Evolutionary conservation across 495 filamentous ascomycete species (phyloP), one percentile per base, ranked within the genome.

Genomic region (Aspergillus coremiiformis): DNA sequence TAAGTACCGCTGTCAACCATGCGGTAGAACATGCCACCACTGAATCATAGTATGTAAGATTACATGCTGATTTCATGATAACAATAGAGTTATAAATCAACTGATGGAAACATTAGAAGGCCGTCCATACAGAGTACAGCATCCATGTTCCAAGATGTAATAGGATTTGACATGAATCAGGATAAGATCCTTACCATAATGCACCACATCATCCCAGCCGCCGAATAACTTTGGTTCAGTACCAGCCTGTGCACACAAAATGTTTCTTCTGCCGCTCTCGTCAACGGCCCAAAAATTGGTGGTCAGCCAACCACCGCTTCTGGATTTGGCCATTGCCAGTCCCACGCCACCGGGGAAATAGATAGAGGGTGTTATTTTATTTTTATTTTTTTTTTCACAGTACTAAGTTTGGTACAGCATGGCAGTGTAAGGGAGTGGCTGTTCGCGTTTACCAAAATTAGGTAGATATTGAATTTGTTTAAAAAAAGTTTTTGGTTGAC

Each of bases 251-350:
- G 32, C 19, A 14, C 26, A 27, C 24, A 12, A 2, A 35, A 35
- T 35, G 32, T 35, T 35, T 35, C 32, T 15, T 35, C 12, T 42
- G 51, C 44, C 51, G 51, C 35, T 43, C 43, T 29, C 48, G 49
- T 51, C 50, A 26, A 52, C 39, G 39, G 52, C 56, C 52, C 52
- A 44, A 59, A 52, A 52, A 8, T 26, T 15, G 33, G 41, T 43
- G 46, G 49, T 50, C 54, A 57, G 54, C 58, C 58, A 60, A 60
- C 58, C 58, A 60, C 54, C 54, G 44, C 23, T 7, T 22, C 29
- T 44, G 54, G 12, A 35, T 35, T 35, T 35, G 32, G 32, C 32
- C 44, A 56, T 54, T 60, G 54, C 49, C 54, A 54, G 57, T 54
- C 29, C 58, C 54, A 61, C 58, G 51, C 58, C 58, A 61, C 58